Base-by-base conservation (phyloP, 257 asterid genomes). In the Cinchona pubescens region DNA sequence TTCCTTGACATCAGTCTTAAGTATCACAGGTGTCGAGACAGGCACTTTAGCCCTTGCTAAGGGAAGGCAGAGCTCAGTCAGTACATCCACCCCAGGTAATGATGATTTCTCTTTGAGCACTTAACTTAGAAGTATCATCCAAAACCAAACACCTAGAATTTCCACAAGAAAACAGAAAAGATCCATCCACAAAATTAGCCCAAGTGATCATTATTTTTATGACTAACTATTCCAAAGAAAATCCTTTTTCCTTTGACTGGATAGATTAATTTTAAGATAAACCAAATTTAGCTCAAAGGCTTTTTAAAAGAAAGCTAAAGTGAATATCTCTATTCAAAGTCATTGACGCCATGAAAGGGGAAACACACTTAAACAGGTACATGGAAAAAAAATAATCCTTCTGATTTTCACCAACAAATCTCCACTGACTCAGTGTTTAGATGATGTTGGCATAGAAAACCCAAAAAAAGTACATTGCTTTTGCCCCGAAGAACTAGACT, bases 31-130 rank as follows among this genome's bases (percentile, higher is more conserved):
- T 4, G 97, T 78, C 72, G 72, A 79, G 79, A 84, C 83, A 5
- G 93, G 91, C 83, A 92, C 88, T 83, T 89, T 92, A 75, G 93
- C 91, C 85, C 99, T 81, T 70, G 88, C 85, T 76, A 91, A 82
- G 19, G 99, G 83, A 64, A 92, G 88, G 49, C 83, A 77, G 25
- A 94, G 85, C 87, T 92, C 90, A 46, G 90, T 77, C 78, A 89
- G 68, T 77, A 83, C 35, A 15, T 89, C 90, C 5, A 82, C 84
- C 46, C 66, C 67, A 71, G 90, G 84, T 53, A 87, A 79, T 73
- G 46, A n/a, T 3, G 91, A 69, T 58, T 88, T 94, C 72, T 87
- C 93, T 74, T 77, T 86, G 0, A 74, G 70, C 82, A 78, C 72
- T 30, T 43, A 65, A 23, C 29, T n/a, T 65, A 72, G 35, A 72